A percentile compares a stretch with the other conserved stretches of the same genome.
phyloP scores from a whole-genome alignment of 176 grass and related monocot species.

The Raddia guianensis region DNA sequence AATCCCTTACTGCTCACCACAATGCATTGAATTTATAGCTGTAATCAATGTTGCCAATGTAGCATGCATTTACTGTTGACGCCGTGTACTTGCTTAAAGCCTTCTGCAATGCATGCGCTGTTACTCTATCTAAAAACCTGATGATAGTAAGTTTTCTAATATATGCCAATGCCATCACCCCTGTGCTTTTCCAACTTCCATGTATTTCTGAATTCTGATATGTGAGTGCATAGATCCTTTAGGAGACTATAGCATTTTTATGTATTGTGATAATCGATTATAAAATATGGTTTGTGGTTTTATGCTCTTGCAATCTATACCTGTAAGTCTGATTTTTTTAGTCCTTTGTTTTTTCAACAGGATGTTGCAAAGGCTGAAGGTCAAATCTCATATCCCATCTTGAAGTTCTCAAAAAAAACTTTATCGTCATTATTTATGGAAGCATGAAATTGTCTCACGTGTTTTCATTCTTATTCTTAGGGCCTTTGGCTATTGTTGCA shows the following conservation, averaged over 20 bases:
- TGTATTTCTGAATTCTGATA: neutral
- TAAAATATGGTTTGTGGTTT: neutral
- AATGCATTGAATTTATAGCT: neutral
- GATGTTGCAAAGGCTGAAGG: conserved; percentile 51
- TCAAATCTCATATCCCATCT: conserved; percentile 26
- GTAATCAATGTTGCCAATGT: conserved; percentile 2
- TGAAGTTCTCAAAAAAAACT: neutral
- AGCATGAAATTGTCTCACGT: neutral
- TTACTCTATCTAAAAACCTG: neutral
- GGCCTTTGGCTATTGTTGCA: neutral
- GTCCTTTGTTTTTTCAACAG: conserved; percentile 28
- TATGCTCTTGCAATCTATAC: neutral
- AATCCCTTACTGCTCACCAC: neutral
- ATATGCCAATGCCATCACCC: neutral
- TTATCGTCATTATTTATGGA: conserved; percentile 2
- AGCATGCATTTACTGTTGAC: neutral
- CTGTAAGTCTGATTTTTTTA: neutral
- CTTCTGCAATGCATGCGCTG: neutral
- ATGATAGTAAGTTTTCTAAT: neutral
- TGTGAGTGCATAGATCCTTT: neutral
- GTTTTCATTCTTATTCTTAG: neutral
- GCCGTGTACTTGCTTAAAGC: neutral
- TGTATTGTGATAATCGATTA: neutral
- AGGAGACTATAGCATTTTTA: neutral
- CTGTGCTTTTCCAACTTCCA: neutral